A percentile compares a stretch with the other conserved stretches of the same genome.
phyloP scores from a whole-genome alignment of 768 basidiomycete genomes.

The Brasilioporus rufonigricans region DNA sequence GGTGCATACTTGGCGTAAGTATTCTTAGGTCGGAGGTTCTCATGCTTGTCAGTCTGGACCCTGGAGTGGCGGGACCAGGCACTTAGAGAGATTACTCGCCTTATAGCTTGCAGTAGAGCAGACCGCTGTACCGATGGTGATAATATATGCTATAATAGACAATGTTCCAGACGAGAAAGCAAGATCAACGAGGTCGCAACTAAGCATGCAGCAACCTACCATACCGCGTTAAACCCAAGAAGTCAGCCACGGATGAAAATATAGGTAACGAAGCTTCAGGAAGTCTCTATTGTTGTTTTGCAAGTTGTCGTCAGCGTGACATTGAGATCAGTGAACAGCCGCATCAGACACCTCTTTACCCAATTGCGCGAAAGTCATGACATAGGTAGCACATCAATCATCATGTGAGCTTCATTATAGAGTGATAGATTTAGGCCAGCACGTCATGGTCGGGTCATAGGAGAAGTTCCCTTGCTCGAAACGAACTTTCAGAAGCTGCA shows the following conservation, averaged over 20 bases:
- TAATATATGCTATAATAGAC: slow-evolving; percentile 5
- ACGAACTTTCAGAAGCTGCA: slow-evolving; percentile 1
- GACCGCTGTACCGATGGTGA: slow-evolving; percentile 2
- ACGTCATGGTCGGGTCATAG: not conserved
- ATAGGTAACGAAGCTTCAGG: slow-evolving; percentile 1
- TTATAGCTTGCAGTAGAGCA: not conserved
- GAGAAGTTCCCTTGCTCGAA: slow-evolving; percentile 5
- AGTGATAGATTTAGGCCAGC: slow-evolving; percentile 6
- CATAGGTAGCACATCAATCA: not conserved
- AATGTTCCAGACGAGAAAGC: slow-evolving; percentile 11
- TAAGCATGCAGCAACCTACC: not conserved
- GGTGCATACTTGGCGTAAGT: not conserved
- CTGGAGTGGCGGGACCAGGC: not conserved
- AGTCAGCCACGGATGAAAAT: slow-evolving; percentile 9
- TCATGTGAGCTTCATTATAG: not conserved
- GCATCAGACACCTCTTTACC: not conserved
- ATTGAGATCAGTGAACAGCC: slow-evolving; percentile 5
- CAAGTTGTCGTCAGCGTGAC: slow-evolving; percentile 11
- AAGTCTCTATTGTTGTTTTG: not conserved
- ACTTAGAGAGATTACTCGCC: not conserved
- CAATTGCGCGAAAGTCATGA: slow-evolving; percentile 1
- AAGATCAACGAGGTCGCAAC: not conserved
- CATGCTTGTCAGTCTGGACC: slow-evolving; percentile 8
- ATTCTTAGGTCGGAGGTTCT: not conserved
- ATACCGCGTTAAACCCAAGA: slow-evolving; percentile 24